Evolutionary conservation across 192 early-diverging fungal genomes (phyloP), one percentile per base, ranked within the genome.

Genomic region (Coemansia sp.): DNA sequence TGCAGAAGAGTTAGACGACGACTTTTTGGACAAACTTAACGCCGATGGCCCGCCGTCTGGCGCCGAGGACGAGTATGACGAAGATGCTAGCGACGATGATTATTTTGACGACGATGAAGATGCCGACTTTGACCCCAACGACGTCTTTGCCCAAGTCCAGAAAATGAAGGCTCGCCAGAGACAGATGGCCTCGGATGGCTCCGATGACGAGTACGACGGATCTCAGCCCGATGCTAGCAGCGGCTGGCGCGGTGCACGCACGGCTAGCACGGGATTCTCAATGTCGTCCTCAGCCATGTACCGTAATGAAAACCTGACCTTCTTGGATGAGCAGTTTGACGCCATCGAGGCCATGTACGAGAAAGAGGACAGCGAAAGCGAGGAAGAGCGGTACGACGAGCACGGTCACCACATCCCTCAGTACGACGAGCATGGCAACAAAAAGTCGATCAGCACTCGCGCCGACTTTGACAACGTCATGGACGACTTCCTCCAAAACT

Each of bases 271-370:
- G 2, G 82, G 84, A 18, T 89, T 92, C 32, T 96, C 96, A 10
- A 94, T 98, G 93, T 90, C 94, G 1, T 95, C 95, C 16, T 94
- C 94, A 6, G 89, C 90, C 44, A 92, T 98, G 93, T 92, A 89
- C 81, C 89, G 97, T 75, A 98, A 95, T 73, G 89, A 90, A 44
- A 89, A 95, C 65, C 82, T 99, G 22, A 91, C 90, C 7, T 83
- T 94, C 18, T 78, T 99, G 50, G 97, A 99, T 86, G 94, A 97
- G 66, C 90, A 89, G 67, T 99, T 96, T 81, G 97, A 99, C 69
- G 80, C 89, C 74, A 76, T 94, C 45, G 84, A 82, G 68, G 76
- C 70, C 2, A 68, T 76, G 65, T 85, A 85, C 74, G 76, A 71
- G 47, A 41, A 67, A 16, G 70, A 73, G 9, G 67, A 67, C 18